Evolutionary conservation across 108 stramenopile genomes (phyloP), one percentile per base, ranked within the genome.

Genomic region (Licmophora abbreviata): DNA sequence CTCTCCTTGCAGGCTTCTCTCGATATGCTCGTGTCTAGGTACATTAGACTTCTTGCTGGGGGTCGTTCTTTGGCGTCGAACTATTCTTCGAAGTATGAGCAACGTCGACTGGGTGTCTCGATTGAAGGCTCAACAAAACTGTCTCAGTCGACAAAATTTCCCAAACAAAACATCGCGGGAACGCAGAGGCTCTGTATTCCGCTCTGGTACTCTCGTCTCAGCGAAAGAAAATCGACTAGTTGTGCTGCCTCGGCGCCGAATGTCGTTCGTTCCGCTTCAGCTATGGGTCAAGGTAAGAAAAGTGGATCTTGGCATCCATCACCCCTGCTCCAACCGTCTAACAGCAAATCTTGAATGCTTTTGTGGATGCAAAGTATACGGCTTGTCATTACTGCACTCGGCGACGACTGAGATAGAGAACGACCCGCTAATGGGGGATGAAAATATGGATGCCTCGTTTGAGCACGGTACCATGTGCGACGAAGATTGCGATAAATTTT

Each of bases 111-210:
- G 9, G 37, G 23, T 17, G 22, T 2, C 22, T 18, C 55, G 17
- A 72, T 78, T 24, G 71, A 78, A 55, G 77, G 68, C 11, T 69
- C 77, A 2, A 25, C 73, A 8, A 78, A 78, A 47, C 55, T 63
- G 9, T 58, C 77, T 10, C 77, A 78, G 27, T 59, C 63, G 23
- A 57, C 73, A 18, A 62, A 65, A 38, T 78, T 78, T 47, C 77
- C 71, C 14, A 51, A 52, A 6, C 77, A 72, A 44, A 44, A 62
- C 29, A 44, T 33, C 9, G 15, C 21, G 9, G 25, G 15, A 3
- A 14, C 25, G 0, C 12, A 44, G 15, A 18, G 17, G 6, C 21
- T 8, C 9, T 40, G 52, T 18, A 32, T 78, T 8, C 77, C 77
- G 2, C 32, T 31, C 23, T 78, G 77, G 77, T 78, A 73, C 41